Evolutionary conservation across 164 flowering plant species (phyloP).

Genomic region (Annona cherimola): DNA sequence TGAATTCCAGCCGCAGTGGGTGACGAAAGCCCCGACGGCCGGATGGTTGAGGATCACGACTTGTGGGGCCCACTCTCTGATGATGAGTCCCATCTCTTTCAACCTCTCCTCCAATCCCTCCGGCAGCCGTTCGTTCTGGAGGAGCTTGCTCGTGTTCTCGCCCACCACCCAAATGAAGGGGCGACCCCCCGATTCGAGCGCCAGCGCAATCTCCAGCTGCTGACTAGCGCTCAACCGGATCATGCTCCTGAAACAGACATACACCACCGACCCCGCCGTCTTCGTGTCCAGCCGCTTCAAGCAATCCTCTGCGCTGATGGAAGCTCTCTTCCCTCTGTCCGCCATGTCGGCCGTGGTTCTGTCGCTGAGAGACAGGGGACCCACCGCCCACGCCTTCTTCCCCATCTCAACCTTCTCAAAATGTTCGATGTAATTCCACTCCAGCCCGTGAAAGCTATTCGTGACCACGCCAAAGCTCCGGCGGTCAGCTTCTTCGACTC

Average conservation of each 20-base stretch:
- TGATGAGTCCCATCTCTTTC: conserved; percentile 37
- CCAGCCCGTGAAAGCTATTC: conserved; percentile 33
- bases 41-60: conserved; percentile 45
- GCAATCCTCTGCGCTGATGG: conserved; percentile 9
- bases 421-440: conserved; percentile 16
- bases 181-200: conserved; percentile 37
- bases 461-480: conserved; percentile 24
- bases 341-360: conserved; percentile 9
- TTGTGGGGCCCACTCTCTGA: conserved; percentile 74
- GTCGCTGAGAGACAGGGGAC: conserved; percentile 26
- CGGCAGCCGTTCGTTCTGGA: conserved; percentile 1
- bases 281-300: conserved; percentile 22
- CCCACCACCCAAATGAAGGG: conserved; percentile 51
- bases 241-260: conserved; percentile 18
- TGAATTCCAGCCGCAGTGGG: conserved; percentile 76
- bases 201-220: conserved; percentile 41
- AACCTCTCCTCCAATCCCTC: conserved; percentile 12
- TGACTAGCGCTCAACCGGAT: conserved; percentile 20
- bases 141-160: neutral
- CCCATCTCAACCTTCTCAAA: conserved; percentile 14
- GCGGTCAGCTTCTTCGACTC: neutral
- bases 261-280: conserved; percentile 20
- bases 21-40: conserved; percentile 49
- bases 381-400: conserved; percentile 25
- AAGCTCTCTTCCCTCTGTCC: conserved; percentile 21